Conservation (phyloP, 164 flowering plant species). For the Berberis vulgaris region DNA sequence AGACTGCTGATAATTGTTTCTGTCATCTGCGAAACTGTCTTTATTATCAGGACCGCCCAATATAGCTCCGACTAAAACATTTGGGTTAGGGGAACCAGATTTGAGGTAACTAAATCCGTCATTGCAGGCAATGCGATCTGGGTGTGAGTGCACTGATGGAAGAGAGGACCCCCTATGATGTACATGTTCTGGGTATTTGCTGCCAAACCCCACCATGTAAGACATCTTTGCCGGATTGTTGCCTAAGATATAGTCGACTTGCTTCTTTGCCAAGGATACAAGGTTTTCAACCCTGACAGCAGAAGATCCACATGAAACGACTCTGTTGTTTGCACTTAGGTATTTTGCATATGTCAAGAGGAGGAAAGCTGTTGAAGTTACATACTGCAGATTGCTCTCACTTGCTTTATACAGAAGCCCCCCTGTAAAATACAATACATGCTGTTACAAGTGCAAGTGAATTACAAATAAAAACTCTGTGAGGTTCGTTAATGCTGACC, state of each 20-base stretch:
- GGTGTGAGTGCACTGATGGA: conserved; percentile 60
- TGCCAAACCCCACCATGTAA: conserved; percentile 93
- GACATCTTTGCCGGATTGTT: conserved; percentile 74
- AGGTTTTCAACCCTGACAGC: conserved; percentile 40
- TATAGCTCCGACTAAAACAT: conserved; percentile 74
- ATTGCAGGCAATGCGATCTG: conserved; percentile 47
- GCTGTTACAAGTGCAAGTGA: background rate
- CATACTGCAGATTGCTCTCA: conserved; percentile 86
- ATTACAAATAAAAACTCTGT: background rate
- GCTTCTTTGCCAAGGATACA: conserved; percentile 57
- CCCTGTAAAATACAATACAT: conserved; percentile 29
- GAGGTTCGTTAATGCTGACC: conserved; percentile 27
- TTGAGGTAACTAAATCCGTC: conserved; percentile 57
- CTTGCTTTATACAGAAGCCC: conserved; percentile 79
- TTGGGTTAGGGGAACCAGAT: conserved; percentile 67
- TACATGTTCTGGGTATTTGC: conserved; percentile 51
- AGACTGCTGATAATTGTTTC: conserved; percentile 72
- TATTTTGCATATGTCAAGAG: conserved; percentile 76
- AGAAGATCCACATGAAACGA: conserved; percentile 41
- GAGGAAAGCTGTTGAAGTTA: conserved; percentile 67
- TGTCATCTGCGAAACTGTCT: conserved; percentile 60
- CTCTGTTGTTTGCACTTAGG: conserved; percentile 30
- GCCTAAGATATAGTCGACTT: conserved; percentile 91
- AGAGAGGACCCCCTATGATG: conserved; percentile 92
- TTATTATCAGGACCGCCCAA: conserved; percentile 77